Conservation (phyloP, 1,284 basidiomycete species). For the Naganishia sp. region DNA sequence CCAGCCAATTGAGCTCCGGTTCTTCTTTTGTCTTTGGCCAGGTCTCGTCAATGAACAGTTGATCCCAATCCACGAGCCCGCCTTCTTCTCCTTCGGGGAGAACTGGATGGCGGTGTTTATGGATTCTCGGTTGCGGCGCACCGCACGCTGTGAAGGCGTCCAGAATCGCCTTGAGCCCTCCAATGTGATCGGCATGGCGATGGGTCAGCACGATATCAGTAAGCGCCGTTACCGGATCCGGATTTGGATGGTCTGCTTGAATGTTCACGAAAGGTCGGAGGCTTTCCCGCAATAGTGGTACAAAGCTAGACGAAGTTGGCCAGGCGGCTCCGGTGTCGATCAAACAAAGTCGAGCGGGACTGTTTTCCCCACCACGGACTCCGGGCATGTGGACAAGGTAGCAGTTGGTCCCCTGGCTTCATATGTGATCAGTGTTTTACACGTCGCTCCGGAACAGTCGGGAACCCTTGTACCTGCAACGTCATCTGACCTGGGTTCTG, state of each 20-base stretch:
- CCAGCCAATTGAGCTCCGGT: slow-evolving; percentile 17
- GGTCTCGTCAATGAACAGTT: slow-evolving; percentile 5
- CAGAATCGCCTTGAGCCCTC: slow-evolving; percentile 21
- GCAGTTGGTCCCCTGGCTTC: slow-evolving; percentile 28
- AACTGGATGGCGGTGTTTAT: slow-evolving; percentile 20
- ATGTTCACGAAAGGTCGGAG: neutral
- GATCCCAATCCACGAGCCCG: slow-evolving; percentile 9
- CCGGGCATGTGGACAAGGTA: slow-evolving; percentile 18
- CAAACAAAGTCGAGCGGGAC: slow-evolving; percentile 4
- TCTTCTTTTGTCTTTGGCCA: neutral
- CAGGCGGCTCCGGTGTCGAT: slow-evolving; percentile 30
- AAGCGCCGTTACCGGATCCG: slow-evolving; percentile 10
- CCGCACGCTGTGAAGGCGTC: neutral
- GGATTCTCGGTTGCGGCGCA: slow-evolving; percentile 15
- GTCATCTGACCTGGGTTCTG: slow-evolving; percentile 33
- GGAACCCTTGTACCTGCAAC: slow-evolving; percentile 15
- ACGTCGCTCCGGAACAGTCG: neutral
- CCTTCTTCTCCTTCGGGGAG: neutral
- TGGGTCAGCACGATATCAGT: slow-evolving; percentile 30
- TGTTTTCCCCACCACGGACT: too few relatives aligned
- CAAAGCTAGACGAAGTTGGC: slow-evolving; percentile 26
- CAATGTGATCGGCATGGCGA: slow-evolving; percentile 30
- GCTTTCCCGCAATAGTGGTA: slow-evolving; percentile 13
- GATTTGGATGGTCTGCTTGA: neutral
- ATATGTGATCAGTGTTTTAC: neutral